These are phyloP conservation scores for Apophysomyces variabilis DNA, from an alignment of 371 early-diverging fungal species.

Conservation along the genomic window DNA sequence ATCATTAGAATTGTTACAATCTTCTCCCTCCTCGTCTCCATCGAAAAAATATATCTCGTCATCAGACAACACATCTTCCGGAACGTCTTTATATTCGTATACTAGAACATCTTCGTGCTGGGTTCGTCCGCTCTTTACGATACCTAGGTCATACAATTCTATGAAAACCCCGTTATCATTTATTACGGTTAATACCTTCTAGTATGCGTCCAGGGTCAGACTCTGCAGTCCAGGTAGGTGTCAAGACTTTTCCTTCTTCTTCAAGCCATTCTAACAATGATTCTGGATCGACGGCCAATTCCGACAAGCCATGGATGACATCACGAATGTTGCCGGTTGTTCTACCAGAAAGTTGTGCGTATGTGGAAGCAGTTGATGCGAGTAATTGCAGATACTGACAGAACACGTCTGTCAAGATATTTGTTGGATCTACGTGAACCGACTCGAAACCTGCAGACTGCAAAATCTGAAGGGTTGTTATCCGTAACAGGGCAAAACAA, in stretches of 20 bases:
- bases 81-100: conserved; percentile 21
- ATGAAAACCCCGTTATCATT: not conserved
- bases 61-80: conserved; percentile 8
- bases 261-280: conserved; percentile 43
- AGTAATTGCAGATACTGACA: conserved; percentile 46
- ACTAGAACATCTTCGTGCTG: conserved; percentile 20
- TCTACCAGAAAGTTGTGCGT: conserved; percentile 50
- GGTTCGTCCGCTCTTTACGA: conserved; percentile 17
- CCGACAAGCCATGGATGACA: conserved; percentile 38
- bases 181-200: conserved; percentile 33
- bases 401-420: conserved; percentile 50
- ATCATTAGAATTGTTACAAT: conserved; percentile 7
- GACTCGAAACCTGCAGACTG: conserved; percentile 56
- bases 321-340: conserved; percentile 38
- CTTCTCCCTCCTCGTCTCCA: conserved; percentile 21
- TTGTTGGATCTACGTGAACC: conserved; percentile 38
- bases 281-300: conserved; percentile 33
- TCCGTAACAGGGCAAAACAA: conserved; percentile 48
- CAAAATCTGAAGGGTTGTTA: conserved; percentile 48
- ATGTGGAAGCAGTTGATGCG: conserved; percentile 41
- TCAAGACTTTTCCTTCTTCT: conserved; percentile 47
- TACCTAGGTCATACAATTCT: not conserved
- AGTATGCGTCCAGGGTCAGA: conserved; percentile 53
- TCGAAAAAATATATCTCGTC: conserved; percentile 13
- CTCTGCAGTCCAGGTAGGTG: conserved; percentile 48